These are phyloP conservation scores for Sugiyamaella novakii DNA, from an alignment of 1,139 yeast genomes.

Conservation along the genomic window DNA sequence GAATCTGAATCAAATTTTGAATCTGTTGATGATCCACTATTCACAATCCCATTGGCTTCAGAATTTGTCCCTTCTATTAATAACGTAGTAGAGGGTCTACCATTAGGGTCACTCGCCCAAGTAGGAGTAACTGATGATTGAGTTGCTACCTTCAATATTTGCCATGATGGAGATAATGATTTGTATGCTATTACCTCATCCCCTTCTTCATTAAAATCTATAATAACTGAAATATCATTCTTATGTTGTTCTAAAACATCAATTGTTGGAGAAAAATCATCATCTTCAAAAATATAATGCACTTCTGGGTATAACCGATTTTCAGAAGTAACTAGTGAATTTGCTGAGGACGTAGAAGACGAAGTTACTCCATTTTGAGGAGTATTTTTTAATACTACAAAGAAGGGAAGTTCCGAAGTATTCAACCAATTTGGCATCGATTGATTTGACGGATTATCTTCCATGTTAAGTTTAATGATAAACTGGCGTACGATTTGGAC, in stretches of 20 bases:
- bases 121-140: constrained; percentile 27
- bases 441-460: too few species aligned
- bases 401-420: constrained; percentile 17
- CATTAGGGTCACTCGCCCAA: constrained; percentile 25
- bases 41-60: constrained; percentile 14
- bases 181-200: constrained; percentile 34
- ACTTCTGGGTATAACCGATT: constrained; percentile 41
- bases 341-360: constrained; percentile 7
- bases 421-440: constrained; percentile 5
- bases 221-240: constrained; percentile 40
- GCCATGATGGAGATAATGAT: constrained; percentile 46
- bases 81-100: constrained; percentile 25
- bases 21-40: constrained; percentile 1
- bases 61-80: constrained; percentile 31
- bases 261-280: constrained; percentile 41
- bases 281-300: constrained; percentile 45
- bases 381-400: constrained; percentile 13
- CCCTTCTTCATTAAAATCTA: constrained; percentile 44
- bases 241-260: constrained; percentile 39
- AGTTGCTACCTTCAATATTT: constrained; percentile 33
- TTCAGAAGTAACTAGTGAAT: not conserved
- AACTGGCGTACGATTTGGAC: too few species aligned
- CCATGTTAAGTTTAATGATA: too few species aligned
- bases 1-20: constrained; percentile 11
- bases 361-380: constrained; percentile 1